Base-by-base conservation (phyloP, 768 basidiomycete species). In the Termitomyces sp. region DNA sequence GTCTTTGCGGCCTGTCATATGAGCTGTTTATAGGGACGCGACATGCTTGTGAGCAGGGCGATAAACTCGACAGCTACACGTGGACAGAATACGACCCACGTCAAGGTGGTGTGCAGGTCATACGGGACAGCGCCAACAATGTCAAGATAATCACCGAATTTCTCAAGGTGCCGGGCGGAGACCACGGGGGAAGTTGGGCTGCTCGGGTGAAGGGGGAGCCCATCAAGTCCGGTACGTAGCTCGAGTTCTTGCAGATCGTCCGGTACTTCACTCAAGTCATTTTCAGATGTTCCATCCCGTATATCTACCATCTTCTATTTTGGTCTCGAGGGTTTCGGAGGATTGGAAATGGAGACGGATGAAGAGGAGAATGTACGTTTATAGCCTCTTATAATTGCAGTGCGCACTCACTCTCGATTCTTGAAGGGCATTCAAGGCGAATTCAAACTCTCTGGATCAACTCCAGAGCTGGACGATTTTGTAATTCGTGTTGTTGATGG, bases 71-170 rank as follows among this genome's bases (percentile, higher is more conserved):
- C 58, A 79, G 79, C 39, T 98, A 97, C 72, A 88, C 90, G 22
- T 98, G 91, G 88, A 89, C 89, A 2, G 82, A 85, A 63, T 95
- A 92, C 67, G 94, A 97, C 70, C 78, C 91, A 20, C 85, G 93
- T 22, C 82, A 88, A 67, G 93, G 91, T 46, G 93, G 93, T 49
- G 83, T 91, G 26, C 91, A 98, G 72, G 84, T 93, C 53, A 76
- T 98, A 50, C 82, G 85, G 57, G 95, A 98, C 69, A 76, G 81
- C 30, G 69, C 74, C 57, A 97, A 96, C 72, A 97, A 96, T 62
- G 86, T 96, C 49, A 79, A 88, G 69, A 78, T 98, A 27, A 90
- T 87, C 3, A 93, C 91, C 8, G 87, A 91, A 64, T 87, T 94
- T 63, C 73, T 97, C 55, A 97, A 97, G 70, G 76, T 93, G n/a